Percentiles rank a stretch among this genome's conserved stretches.
phyloP scores from a whole-genome alignment of 306 rosid species.

The Begonia masoniana region DNA sequence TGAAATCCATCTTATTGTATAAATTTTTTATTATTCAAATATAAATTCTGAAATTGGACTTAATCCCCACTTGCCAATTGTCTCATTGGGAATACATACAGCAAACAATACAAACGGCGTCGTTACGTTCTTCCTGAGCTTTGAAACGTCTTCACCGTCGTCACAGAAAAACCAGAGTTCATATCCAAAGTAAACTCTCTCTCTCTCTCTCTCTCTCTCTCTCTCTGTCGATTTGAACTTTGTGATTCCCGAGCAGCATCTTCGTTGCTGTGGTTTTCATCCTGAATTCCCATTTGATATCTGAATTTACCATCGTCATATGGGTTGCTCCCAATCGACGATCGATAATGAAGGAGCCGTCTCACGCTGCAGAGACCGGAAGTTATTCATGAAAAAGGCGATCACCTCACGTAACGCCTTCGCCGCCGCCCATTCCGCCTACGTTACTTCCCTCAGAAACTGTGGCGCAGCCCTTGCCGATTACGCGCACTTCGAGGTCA shows the following conservation, averaged over 20 bases:
- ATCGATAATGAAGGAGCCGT: conserved; percentile 95
- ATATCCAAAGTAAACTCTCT: not conserved
- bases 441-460: no score
- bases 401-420: conserved; percentile 66
- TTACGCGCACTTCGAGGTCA: conserved; percentile 57
- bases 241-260: not conserved
- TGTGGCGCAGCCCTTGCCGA: conserved; percentile 84
- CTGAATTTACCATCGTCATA: not conserved
- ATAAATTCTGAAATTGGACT: no score
- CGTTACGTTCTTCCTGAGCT: no score
- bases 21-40: no score
- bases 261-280: not conserved
- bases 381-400: conserved; percentile 51
- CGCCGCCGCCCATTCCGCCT: conserved; percentile 51
- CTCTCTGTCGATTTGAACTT: not conserved
- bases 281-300: no score
- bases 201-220: no score
- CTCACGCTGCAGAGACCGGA: conserved; percentile 72
- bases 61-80: no score
- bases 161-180: not conserved
- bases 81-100: no score
- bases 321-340: conserved; percentile 92
- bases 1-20: no score
- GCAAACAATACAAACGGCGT: no score
- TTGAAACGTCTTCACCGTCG: no score